A percentile compares a stretch with the other conserved stretches of the same genome.
These are phyloP conservation scores for Emergomyces orientalis DNA, from an alignment of 2,329 filamentous ascomycete species.

Conservation along the genomic window DNA sequence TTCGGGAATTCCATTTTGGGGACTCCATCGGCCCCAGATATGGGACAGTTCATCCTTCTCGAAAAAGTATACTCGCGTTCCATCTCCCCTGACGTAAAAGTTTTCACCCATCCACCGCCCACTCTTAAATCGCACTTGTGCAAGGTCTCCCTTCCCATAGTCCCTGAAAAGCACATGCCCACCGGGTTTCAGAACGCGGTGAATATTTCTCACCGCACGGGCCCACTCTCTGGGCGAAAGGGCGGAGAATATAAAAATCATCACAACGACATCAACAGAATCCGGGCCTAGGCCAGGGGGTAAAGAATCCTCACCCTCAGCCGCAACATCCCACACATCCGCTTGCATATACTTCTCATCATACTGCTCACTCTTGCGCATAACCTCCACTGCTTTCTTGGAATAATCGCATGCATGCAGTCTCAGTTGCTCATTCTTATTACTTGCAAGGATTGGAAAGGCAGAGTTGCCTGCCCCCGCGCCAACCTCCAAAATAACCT, in stretches of 20 bases:
- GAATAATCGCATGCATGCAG: slow-evolving; percentile 95
- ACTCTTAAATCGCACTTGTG: slow-evolving; percentile 95
- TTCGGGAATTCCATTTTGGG: slow-evolving; percentile 26
- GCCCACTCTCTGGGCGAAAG: slow-evolving; percentile 77
- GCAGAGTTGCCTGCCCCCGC: slow-evolving; percentile 95
- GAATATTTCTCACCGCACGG: slow-evolving; percentile 70
- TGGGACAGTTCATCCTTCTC: slow-evolving; percentile 69
- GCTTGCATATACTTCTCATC: slow-evolving; percentile 63
- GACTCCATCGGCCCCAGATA: slow-evolving; percentile 60
- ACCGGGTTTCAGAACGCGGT: slow-evolving; percentile 75
- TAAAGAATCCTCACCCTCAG: slow-evolving; percentile 45
- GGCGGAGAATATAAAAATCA: slow-evolving; percentile 97
- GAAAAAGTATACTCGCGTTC: slow-evolving; percentile 96
- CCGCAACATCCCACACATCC: slow-evolving; percentile 88
- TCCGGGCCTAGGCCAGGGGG: slow-evolving; percentile 67
- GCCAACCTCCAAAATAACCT: slow-evolving; percentile 77
- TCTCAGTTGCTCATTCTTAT: slow-evolving; percentile 70
- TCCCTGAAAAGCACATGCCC: slow-evolving; percentile 93
- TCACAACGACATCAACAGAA: slow-evolving; percentile 82
- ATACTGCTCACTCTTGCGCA: slow-evolving; percentile 71
- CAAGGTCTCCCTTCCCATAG: slow-evolving; percentile 89
- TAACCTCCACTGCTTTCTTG: slow-evolving; percentile 87
- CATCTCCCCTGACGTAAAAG: slow-evolving; percentile 92
- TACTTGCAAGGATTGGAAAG: slow-evolving; percentile 77
- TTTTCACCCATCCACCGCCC: slow-evolving; percentile 90